phyloP scores from a whole-genome alignment of 345 rosid species.

The Rubroshorea leprosula region DNA sequence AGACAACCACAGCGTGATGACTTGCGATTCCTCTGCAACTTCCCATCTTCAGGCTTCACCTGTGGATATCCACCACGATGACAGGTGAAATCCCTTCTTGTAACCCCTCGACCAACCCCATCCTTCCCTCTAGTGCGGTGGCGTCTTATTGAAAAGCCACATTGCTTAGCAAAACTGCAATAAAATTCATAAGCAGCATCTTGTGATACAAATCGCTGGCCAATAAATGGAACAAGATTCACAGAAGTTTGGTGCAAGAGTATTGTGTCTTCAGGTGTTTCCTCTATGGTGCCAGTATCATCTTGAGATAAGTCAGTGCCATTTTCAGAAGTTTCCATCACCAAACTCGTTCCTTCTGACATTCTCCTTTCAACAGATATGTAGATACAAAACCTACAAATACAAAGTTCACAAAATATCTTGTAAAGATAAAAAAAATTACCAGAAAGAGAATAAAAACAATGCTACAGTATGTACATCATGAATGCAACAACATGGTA shows the following conservation, averaged over 20 bases:
- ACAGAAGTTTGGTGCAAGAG: constrained; percentile 52
- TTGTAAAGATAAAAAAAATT: not conserved
- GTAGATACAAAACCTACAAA: constrained; percentile 14
- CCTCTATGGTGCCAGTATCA: constrained; percentile 36
- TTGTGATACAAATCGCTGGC: constrained; percentile 57
- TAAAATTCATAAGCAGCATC: constrained; percentile 63
- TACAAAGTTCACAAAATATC: not conserved
- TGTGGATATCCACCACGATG: constrained; percentile 57
- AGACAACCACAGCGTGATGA: constrained; percentile 58
- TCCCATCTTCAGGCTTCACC: constrained; percentile 48
- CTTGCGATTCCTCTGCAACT: constrained; percentile 51
- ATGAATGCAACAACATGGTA: not conserved
- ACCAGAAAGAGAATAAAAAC: not conserved
- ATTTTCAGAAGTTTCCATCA: constrained; percentile 42
- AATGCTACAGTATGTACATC: no score
- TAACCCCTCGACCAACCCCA: constrained; percentile 59
- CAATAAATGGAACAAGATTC: constrained; percentile 48
- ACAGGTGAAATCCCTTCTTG: constrained; percentile 58
- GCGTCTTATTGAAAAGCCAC: constrained; percentile 56
- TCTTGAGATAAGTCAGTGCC: constrained; percentile 40
- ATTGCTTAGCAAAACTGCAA: constrained; percentile 59
- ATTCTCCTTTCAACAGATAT: constrained; percentile 20
- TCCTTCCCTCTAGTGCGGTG: constrained; percentile 60
- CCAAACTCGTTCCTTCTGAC: constrained; percentile 35
- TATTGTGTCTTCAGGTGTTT: constrained; percentile 39